Conservation (phyloP, 2,329 filamentous ascomycete species). For the Daldinia eschscholtzii region DNA sequence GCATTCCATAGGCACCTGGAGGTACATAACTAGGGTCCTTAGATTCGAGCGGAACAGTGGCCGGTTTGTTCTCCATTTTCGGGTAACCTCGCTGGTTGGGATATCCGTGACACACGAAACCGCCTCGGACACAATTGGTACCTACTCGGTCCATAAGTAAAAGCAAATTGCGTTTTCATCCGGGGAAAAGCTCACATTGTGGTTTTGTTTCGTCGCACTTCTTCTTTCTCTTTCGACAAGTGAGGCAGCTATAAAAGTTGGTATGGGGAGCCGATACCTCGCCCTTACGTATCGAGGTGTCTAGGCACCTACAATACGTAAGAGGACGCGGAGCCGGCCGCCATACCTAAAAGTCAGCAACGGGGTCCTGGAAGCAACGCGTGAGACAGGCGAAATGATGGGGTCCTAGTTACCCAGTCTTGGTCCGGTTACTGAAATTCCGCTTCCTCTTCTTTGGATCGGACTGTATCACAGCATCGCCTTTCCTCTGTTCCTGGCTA, state of each 20-base stretch:
- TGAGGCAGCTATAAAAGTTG: constrained; percentile 71
- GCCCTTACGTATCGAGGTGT: constrained; percentile 26
- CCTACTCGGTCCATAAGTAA: constrained; percentile 62
- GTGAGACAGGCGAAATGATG: not conserved
- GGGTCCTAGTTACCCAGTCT: constrained; percentile 66
- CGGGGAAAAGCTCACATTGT: constrained; percentile 75
- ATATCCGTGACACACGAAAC: constrained; percentile 93
- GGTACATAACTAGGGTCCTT: constrained; percentile 78
- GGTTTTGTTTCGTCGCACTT: constrained; percentile 97
- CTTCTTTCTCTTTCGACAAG: constrained; percentile 92
- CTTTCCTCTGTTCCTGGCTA: constrained; percentile 59
- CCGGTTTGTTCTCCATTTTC: constrained; percentile 78
- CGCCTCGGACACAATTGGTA: constrained; percentile 90
- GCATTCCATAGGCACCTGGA: constrained; percentile 72
- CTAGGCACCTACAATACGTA: constrained; percentile 20
- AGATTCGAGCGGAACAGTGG: constrained; percentile 82
- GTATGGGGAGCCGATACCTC: constrained; percentile 59
- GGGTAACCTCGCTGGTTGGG: constrained; percentile 84
- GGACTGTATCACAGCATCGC: constrained; percentile 64
- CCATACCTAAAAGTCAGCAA: constrained; percentile 40
- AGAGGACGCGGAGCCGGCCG: constrained; percentile 32
- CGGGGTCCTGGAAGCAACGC: constrained; percentile 19
- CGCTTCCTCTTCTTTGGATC: constrained; percentile 78
- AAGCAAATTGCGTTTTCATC: constrained; percentile 21
- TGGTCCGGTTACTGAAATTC: constrained; percentile 94